These are phyloP conservation scores for Volutella citrinella DNA, from an alignment of 2,329 filamentous ascomycete genomes.

Conservation along the genomic window DNA sequence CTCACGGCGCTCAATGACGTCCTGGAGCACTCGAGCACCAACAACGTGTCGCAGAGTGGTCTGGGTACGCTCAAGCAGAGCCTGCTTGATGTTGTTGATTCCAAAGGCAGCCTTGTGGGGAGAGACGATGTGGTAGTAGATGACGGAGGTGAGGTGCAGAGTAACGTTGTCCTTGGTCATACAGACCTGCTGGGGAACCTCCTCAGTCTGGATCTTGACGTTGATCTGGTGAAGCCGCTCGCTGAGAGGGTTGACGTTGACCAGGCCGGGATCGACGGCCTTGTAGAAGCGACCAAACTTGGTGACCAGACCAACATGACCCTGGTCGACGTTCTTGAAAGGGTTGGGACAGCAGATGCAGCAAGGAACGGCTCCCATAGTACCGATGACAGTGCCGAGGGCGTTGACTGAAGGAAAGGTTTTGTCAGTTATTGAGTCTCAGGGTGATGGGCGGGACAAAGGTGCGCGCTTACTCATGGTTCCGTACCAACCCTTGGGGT, in stretches of 20 bases:
- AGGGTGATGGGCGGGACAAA: not conserved
- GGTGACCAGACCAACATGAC: conserved; percentile 91
- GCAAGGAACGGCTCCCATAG: conserved; percentile 83
- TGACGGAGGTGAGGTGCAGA: conserved; percentile 88
- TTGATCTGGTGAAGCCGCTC: conserved; percentile 90
- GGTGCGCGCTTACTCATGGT: conserved; percentile 66
- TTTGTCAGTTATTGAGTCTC: conserved; percentile 3
- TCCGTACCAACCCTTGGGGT: conserved; percentile 84
- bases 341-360: conserved; percentile 92
- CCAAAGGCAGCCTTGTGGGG: conserved; percentile 98
- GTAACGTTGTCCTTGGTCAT: conserved; percentile 99
- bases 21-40: conserved; percentile 90
- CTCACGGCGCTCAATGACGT: conserved; percentile 97
- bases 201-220: conserved; percentile 98
- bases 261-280: conserved; percentile 92
- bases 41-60: conserved; percentile 97
- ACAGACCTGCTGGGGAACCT: conserved; percentile 94
- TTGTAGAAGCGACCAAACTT: conserved; percentile 95
- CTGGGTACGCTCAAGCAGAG: conserved; percentile 96
- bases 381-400: conserved; percentile 73
- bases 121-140: conserved; percentile 96
- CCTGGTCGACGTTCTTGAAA: conserved; percentile 88
- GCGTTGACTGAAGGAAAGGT: conserved; percentile 57
- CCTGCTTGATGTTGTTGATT: conserved; percentile 90
- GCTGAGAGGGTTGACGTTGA: conserved; percentile 95